Base-by-base conservation (phyloP, 1,139 yeast species). In the Saccharomyces hybrid region DNA sequence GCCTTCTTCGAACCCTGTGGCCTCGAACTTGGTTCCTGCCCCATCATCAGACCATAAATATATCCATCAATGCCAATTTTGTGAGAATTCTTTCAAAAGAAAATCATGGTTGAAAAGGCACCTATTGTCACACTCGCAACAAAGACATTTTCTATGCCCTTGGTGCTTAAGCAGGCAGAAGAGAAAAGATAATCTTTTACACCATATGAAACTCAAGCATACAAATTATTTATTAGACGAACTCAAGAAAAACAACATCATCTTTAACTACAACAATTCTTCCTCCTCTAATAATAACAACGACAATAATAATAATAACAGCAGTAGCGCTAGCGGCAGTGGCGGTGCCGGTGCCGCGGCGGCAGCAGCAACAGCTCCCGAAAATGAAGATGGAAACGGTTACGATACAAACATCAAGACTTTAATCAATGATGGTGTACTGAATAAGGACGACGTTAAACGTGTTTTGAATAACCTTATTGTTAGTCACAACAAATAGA, bases 41-140 rank as follows among this genome's bases (percentile, higher is more conserved):
- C 16, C 49, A 4, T 28, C 38, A 3, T 20, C 49, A 9, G 50
- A 25, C 23, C 52, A 49, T 20, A 55, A 56, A 5, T 49, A 82
- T 68, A 75, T 77, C 52, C 91, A 87, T 70, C 78, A 78, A 61
- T 90, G 97, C 74, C 85, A 87, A 14, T 75, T 89, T 57, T 84
- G 96, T 64, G 81, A 80, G 53, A 80, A 85, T 51, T 72, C 81
- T 53, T 91, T 91, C 76, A 91, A 88, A 68, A 78, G 98, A 58
- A 91, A 95, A 41, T 97, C 93, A 66, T 97, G 93, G 74, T 89
- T 91, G 54, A 88, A 89, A 68, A 78, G 98, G 65, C 98, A 91
- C 69, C 77, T 86, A 81, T 79, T 95, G 64, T 82, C 89, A 32
- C 98, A 91, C 71, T 84, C 95, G 3, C 82, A 88, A 31, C 97